Evolutionary conservation across 176 grass and related monocot genomes (phyloP).

Genomic region (Coix lacrymajobi): DNA sequence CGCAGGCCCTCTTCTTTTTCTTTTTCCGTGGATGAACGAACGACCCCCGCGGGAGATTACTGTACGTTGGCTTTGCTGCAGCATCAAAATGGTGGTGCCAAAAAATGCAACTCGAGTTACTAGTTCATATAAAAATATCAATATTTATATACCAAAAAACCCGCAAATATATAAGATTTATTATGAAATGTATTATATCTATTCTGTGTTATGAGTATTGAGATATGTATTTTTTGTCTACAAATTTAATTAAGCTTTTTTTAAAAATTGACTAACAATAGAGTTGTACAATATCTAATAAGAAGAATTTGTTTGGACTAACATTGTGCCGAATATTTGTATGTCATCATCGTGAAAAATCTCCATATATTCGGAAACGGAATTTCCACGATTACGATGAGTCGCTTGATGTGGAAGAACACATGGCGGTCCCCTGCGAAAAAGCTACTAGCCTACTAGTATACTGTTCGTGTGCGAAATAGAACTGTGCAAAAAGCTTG

Average conservation of each 20-base stretch:
- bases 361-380: neutral
- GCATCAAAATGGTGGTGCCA: too few species aligned
- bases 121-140: neutral
- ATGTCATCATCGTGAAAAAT: neutral
- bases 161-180: neutral
- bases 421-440: neutral
- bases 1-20: neutral
- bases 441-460: constrained; percentile 3
- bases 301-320: neutral
- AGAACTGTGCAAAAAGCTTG: neutral
- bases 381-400: neutral
- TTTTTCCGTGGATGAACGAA: neutral
- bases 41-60: neutral
- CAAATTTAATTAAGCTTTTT: neutral
- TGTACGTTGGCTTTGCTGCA: too few species aligned
- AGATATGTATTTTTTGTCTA: neutral
- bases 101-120: too few species aligned
- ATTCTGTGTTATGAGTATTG: neutral
- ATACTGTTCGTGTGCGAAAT: neutral
- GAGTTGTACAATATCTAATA: too few species aligned
- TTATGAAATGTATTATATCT: neutral
- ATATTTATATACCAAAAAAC: neutral
- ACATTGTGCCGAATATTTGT: neutral
- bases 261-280: neutral
- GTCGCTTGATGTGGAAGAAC: constrained; percentile 21